Percentiles rank a stretch among this genome's conserved stretches.
phyloP scores from a whole-genome alignment of 768 basidiomycete genomes.

The Phanerodontia chrysosporium region DNA sequence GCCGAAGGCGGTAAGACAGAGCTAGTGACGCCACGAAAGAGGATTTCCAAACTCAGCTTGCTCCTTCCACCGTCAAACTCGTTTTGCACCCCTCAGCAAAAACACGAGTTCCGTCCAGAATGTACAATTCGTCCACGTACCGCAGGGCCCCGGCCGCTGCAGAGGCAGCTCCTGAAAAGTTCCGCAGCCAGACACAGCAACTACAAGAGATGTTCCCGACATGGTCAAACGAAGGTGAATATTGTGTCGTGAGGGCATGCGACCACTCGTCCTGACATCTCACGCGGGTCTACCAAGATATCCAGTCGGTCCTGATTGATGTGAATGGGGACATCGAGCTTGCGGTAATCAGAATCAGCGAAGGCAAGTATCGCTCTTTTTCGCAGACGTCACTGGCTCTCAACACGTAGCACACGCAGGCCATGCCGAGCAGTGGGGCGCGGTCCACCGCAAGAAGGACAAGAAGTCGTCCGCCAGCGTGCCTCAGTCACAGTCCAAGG shows the following conservation, averaged over 20 bases:
- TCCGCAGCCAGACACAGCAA: conserved; percentile 48
- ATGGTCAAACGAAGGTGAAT: conserved; percentile 67
- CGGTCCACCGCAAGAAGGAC: conserved; percentile 84
- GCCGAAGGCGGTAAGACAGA: not conserved
- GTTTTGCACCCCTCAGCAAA: conserved; percentile 14
- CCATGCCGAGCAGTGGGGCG: conserved; percentile 74
- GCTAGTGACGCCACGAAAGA: not conserved
- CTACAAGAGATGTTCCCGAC: conserved; percentile 69
- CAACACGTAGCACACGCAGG: conserved; percentile 39
- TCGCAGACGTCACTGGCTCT: not conserved
- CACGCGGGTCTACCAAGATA: conserved; percentile 39
- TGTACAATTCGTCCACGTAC: conserved; percentile 28
- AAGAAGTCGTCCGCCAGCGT: conserved; percentile 50
- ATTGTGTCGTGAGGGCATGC: conserved; percentile 3
- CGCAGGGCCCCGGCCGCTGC: conserved; percentile 23
- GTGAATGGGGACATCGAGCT: conserved; percentile 63
- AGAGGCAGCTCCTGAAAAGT: conserved; percentile 34
- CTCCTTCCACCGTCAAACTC: conserved; percentile 19
- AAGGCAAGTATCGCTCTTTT: conserved; percentile 39
- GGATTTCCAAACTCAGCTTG: conserved; percentile 12
- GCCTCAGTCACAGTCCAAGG: conserved; percentile 44
- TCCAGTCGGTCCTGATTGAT: conserved; percentile 65
- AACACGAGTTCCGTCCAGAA: conserved; percentile 17
- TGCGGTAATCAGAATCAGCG: conserved; percentile 70
- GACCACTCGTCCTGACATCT: conserved; percentile 12